Percentiles rank a stretch among this genome's conserved stretches.
phyloP scores from a whole-genome alignment of 176 grass and related monocot genomes.

The Musa troglodytarum region DNA sequence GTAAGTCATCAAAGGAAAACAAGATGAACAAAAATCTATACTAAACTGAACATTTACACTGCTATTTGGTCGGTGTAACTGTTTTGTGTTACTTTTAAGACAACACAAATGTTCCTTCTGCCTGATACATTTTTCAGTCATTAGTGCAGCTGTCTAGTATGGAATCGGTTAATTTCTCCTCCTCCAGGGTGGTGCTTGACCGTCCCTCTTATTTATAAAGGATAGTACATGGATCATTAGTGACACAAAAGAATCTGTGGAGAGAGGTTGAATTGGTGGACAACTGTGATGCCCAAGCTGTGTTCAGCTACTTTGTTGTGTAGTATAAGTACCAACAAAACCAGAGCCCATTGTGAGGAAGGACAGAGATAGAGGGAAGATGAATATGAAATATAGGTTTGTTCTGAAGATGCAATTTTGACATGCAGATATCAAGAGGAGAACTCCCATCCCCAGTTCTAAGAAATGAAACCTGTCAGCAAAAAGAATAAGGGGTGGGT shows the following conservation, averaged over 20 bases:
- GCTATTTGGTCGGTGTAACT: no score
- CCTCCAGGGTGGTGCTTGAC: neutral
- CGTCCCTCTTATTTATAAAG: neutral
- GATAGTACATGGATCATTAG: neutral
- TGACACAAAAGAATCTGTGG: slow-evolving; percentile 4
- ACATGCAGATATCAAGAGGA: slow-evolving; percentile 40
- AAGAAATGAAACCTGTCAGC: slow-evolving; percentile 45
- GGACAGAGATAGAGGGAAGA: slow-evolving; percentile 53
- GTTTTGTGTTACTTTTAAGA: no score
- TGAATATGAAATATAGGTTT: slow-evolving; percentile 36
- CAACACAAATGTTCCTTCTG: neutral
- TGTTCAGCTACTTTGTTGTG: slow-evolving; percentile 28
- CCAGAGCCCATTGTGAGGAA: slow-evolving; percentile 54
- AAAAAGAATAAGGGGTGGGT: neutral
- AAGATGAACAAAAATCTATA: neutral
- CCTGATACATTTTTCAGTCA: neutral
- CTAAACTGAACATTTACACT: no score
- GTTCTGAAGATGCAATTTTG: slow-evolving; percentile 34
- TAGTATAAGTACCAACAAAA: slow-evolving; percentile 50
- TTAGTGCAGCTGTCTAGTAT: neutral
- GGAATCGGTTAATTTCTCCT: neutral
- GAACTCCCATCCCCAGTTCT: slow-evolving; percentile 42
- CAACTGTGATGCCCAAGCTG: neutral
- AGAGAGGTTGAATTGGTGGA: neutral
- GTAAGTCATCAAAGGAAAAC: neutral